Base-by-base conservation (phyloP, 2,329 filamentous ascomycete species). In the Aspergillus tanneri region DNA sequence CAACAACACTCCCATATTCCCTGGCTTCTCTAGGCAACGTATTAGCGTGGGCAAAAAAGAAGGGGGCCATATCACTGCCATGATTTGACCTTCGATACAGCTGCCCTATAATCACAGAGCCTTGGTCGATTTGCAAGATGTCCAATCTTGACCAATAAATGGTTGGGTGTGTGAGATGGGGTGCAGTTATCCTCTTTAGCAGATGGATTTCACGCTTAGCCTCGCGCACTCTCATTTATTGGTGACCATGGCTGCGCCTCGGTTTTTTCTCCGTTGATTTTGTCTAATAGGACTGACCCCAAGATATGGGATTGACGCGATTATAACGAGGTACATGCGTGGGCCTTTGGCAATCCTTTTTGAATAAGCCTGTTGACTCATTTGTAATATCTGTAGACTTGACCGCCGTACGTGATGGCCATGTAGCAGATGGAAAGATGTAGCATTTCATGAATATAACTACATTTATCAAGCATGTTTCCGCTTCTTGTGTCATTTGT, bases 31-130 rank as follows among this genome's bases (percentile, higher is more conserved):
- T 18, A 16, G 6, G 8, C 3, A 45, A 23, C 18, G 14, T 10
- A 22, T 34, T 19, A 18, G 9, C 21, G 4, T 39, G 46, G 77
- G 78, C 76, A 67, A 75, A 69, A 60, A 79, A 82, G 79, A 82
- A 82, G 76, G 77, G 76, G 74, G 65, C 72, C 67, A 65, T 67
- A 69, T 70, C 67, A 49, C 66, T 54, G 60, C 61, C 58, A 68
- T 78, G 77, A 73, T 68, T 69, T 67, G 67, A 72, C 69, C 74
- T 76, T 72, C 76, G 79, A 82, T 82, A 82, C 79, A 77, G 75
- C 65, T 77, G 72, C 77, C 79, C 77, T 61, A 82, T 54, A 82
- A 64, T 48, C 60, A 77, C 21, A 42, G 41, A 25, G 48, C 50
- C 46, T 53, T 42, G 41, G 9, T 50, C 43, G 34, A 9, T 5